These are phyloP conservation scores for Stygiomarasmius scandens DNA, from an alignment of 1,284 basidiomycete genomes.

Conservation along the genomic window DNA sequence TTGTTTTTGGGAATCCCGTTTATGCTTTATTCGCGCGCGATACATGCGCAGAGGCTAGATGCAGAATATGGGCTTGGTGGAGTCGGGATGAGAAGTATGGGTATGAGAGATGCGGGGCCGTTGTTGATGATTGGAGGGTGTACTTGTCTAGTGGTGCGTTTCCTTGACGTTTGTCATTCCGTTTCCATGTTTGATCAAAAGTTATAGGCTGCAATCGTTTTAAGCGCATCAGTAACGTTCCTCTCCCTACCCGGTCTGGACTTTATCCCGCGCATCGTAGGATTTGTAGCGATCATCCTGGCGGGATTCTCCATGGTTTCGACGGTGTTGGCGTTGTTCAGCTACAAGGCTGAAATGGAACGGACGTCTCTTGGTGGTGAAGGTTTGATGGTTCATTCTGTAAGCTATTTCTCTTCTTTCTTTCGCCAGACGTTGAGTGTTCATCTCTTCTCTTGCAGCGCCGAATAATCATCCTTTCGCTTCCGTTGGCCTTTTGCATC, in stretches of 20 bases:
- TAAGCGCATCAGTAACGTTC: slow-evolving; percentile 78
- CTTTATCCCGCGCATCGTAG: slow-evolving; percentile 59
- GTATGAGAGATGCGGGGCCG: slow-evolving; percentile 50
- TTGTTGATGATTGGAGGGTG: slow-evolving; percentile 64
- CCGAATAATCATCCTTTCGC: slow-evolving; percentile 63
- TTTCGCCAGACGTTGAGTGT: background rate
- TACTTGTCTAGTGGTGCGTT: slow-evolving; percentile 63
- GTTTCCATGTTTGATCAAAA: slow-evolving; percentile 8
- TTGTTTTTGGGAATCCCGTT: slow-evolving; percentile 76
- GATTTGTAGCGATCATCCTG: slow-evolving; percentile 65
- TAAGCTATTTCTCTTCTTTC: slow-evolving; percentile 32
- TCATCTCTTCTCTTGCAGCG: slow-evolving; percentile 39
- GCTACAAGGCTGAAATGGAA: slow-evolving; percentile 65
- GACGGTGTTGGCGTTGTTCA: slow-evolving; percentile 65
- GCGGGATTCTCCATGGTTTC: slow-evolving; percentile 69
- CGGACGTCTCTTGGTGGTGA: slow-evolving; percentile 43
- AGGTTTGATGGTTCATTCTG: slow-evolving; percentile 60
- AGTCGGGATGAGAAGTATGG: background rate
- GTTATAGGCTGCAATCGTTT: slow-evolving; percentile 68
- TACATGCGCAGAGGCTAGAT: slow-evolving; percentile 49
- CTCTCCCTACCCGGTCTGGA: slow-evolving; percentile 73
- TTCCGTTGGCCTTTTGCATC: slow-evolving; percentile 72
- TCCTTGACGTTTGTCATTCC: slow-evolving; percentile 14
- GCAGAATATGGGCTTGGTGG: slow-evolving; percentile 52
- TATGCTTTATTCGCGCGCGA: slow-evolving; percentile 59